Conservation (phyloP, 2,329 filamentous ascomycete species). For the Cladosporium sp. region DNA sequence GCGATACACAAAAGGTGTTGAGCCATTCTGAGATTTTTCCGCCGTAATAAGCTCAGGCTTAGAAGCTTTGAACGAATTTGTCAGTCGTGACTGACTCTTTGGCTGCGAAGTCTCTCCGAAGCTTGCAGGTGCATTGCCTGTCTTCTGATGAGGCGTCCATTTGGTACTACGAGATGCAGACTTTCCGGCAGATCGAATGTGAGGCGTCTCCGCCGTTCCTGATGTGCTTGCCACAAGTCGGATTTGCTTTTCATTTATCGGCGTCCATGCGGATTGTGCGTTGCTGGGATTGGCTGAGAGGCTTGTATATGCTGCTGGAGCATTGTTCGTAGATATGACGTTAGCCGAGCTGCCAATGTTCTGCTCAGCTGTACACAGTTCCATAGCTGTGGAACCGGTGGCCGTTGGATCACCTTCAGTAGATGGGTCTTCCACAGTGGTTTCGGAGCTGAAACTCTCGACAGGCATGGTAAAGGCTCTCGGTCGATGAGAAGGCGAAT, state of each 20-base stretch:
- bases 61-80: not conserved
- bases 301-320: not conserved
- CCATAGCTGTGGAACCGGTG: slow-evolving; percentile 8
- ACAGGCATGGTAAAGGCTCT: slow-evolving; percentile 5
- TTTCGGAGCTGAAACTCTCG: slow-evolving; percentile 2
- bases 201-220: not conserved
- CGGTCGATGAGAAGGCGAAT: slow-evolving; percentile 16
- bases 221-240: not conserved
- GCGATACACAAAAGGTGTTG: slow-evolving; percentile 33
- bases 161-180: not conserved
- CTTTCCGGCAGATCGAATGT: not conserved
- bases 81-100: slow-evolving; percentile 3
- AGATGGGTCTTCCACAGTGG: slow-evolving; percentile 1
- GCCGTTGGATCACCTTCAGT: not conserved
- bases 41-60: not conserved
- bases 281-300: not conserved
- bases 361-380: slow-evolving; percentile 1
- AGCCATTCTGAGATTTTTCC: slow-evolving; percentile 18
- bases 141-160: not conserved
- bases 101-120: not conserved
- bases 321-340: not conserved
- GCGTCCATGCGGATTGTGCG: not conserved
- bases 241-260: not conserved
- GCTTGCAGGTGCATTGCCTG: not conserved
- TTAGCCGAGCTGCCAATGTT: not conserved